phyloP scores from a whole-genome alignment of 345 rosid genomes.

The Aurinia saxatilis region DNA sequence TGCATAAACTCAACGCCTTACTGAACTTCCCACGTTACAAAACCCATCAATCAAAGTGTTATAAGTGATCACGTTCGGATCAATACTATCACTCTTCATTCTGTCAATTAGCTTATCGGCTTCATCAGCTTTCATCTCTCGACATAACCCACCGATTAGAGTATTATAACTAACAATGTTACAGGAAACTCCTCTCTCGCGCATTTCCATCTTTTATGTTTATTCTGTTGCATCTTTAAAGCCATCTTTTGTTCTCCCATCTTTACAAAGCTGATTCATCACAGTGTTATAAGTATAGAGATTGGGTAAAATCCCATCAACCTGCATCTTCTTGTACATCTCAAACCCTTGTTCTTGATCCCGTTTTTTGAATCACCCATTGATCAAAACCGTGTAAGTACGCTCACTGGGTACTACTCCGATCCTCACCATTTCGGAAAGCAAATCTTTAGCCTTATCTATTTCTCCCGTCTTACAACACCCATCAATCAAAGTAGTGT shows the following conservation, averaged over 20 bases:
- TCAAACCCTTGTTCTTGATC: conserved; percentile 48
- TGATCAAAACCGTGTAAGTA: conserved; percentile 64
- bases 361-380: conserved; percentile 65
- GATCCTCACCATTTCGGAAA: conserved; percentile 37
- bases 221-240: no score
- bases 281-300: conserved; percentile 55
- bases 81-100: conserved; percentile 44
- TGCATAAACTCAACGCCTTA: conserved; percentile 44
- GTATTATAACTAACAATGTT: conserved; percentile 60
- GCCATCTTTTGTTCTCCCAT: conserved; percentile 35
- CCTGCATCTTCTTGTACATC: conserved; percentile 53
- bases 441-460: conserved; percentile 46
- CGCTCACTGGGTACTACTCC: conserved; percentile 69
- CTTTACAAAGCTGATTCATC: conserved; percentile 47
- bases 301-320: conserved; percentile 44
- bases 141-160: conserved; percentile 49
- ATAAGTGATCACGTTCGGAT: conserved; percentile 52
- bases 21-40: conserved; percentile 34
- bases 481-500: conserved; percentile 76
- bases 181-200: conserved; percentile 44
- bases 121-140: conserved; percentile 37
- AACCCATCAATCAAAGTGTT: conserved; percentile 61
- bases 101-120: conserved; percentile 42
- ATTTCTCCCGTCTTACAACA: conserved; percentile 62
- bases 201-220: no score